Base-by-base conservation (phyloP, 495 filamentous ascomycete genomes). In the Aspergillus haitiensis region DNA sequence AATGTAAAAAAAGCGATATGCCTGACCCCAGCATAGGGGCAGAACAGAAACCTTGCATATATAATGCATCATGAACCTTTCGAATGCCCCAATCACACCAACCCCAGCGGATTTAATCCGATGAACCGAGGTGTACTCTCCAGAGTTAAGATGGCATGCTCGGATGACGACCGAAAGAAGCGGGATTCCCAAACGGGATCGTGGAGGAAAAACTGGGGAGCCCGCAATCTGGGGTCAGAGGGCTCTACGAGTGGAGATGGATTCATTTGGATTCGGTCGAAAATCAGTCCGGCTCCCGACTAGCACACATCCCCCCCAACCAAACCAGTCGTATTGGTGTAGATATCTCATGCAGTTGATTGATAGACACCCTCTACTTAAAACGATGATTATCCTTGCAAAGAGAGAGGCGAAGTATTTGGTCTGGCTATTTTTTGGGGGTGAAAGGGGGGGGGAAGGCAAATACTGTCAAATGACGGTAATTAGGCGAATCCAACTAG, bases 91-190 rank as follows among this genome's bases (percentile, higher is more conserved):
- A 49, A 47, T 10, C 2, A 18, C 15, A 55, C 59, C 40, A 52
- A 51, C 12, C 57, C 44, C 54, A 55, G 61, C 48, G 52, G 53
- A 61, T 60, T 8, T 31, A 55, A 55, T 64, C 69, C 68, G 70
- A 68, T 54, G 47, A 47, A 35, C 58, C 64, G 67, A 67, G 64
- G 56, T 55, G 45, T 46, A 49, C 18, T 46, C 48, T 32, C 36
- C 32, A 15, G 45, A 32, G n/a, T n/a, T n/a, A n/a, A n/a, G 47
- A 15, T 40, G 60, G 35, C 39, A 35, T 46, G 1, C 62, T 75
- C 73, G 73, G 73, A 71, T 67, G 47, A 69, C 32, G 48, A 58
- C 73, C 73, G 71, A 73, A 39, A 40, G 31, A 52, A 10, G 13
- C 27, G 47, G 48, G 6, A 47, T 47, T 9, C 15, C 34, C 54